Base-by-base conservation (phyloP, 164 flowering plant species). In the Umbilicus rupestris region DNA sequence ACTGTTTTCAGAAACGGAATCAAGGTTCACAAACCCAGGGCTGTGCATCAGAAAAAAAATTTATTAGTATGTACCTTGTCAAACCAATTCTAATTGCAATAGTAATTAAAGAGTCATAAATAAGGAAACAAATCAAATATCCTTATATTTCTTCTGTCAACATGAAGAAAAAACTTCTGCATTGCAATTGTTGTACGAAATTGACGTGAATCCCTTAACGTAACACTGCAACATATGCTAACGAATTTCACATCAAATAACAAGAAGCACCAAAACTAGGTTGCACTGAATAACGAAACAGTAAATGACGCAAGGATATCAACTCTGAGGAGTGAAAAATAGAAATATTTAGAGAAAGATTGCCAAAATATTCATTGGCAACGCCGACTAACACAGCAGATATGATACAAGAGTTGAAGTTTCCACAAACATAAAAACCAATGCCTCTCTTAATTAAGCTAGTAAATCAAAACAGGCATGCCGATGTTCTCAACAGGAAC, bases 11-110 rank as follows among this genome's bases (percentile, higher is more conserved):
- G 88, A 66, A 68, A 50, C 69, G 35, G 78, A 77, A 69, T 84
- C 94, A 46, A 82, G 62, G 75, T 81, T 71, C 39, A 78, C 77
- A 58, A 73, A 77, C 71, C 87, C 81, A 82, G 87, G 83, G 66
- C 98, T 93, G 85, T 35, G 28, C 57, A 50, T 50, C 28, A 17
- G 80, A 14, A 62, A 30, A 17, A 16, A 29, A 28, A 63, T 5
- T n/a, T 42, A 60, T 29, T 8, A 39, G 63, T 33, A 44, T n/a
- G 65, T 29, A 19, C 31, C 17, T 7, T 37, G 26, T 47, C 31
- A 41, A 31, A 29, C 2, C 14, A 45, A 31, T 22, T 47, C n/a
- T 3, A 22, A 44, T 26, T 11, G 10, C 29, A 65, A 16, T n/a
- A n/a, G n/a, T n/a, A n/a, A n/a, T n/a, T n/a, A n/a, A n/a, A 60